These are phyloP conservation scores for Pleodorina starrii DNA, from an alignment of 139 green algal species.

Conservation along the genomic window DNA sequence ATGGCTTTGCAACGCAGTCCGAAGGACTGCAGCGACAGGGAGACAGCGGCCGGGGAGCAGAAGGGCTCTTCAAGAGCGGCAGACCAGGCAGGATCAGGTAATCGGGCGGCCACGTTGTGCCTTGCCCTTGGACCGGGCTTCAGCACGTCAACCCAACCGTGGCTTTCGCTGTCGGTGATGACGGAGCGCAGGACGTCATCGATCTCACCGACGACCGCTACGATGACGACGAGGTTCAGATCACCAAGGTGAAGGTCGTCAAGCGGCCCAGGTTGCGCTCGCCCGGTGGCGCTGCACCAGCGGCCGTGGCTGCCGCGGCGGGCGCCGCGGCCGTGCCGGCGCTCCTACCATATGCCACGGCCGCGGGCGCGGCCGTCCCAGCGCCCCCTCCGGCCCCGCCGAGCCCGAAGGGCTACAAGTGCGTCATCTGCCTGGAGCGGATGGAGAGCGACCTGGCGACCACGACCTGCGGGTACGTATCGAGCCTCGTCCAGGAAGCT, in stretches of 20 bases:
- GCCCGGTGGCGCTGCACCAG: neutral
- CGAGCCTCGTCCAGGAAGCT: neutral
- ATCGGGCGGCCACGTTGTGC: too few relatives aligned
- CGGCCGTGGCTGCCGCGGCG: neutral
- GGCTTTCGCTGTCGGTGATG: neutral
- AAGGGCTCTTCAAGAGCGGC: neutral
- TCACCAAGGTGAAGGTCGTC: neutral
- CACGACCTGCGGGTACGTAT: conserved; percentile 30
- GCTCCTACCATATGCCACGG: neutral
- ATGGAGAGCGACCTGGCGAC: conserved; percentile 42
- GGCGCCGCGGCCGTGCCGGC: neutral
- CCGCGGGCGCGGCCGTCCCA: neutral
- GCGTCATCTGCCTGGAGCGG: conserved; percentile 27
- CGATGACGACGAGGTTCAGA: conserved; percentile 25
- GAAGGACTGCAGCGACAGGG: neutral
- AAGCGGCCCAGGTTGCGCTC: conserved; percentile 7
- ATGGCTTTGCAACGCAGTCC: neutral
- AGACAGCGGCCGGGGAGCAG: neutral
- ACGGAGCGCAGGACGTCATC: neutral
- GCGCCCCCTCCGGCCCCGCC: neutral
- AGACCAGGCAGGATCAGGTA: neutral
- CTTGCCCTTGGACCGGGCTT: too few relatives aligned
- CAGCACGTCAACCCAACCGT: too few relatives aligned
- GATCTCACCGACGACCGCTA: conserved; percentile 17
- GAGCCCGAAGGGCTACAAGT: conserved; percentile 48